Evolutionary conservation across 2,329 filamentous ascomycete genomes (phyloP), one percentile per base, ranked within the genome.

Genomic region (Pyrenochaeta sp.): DNA sequence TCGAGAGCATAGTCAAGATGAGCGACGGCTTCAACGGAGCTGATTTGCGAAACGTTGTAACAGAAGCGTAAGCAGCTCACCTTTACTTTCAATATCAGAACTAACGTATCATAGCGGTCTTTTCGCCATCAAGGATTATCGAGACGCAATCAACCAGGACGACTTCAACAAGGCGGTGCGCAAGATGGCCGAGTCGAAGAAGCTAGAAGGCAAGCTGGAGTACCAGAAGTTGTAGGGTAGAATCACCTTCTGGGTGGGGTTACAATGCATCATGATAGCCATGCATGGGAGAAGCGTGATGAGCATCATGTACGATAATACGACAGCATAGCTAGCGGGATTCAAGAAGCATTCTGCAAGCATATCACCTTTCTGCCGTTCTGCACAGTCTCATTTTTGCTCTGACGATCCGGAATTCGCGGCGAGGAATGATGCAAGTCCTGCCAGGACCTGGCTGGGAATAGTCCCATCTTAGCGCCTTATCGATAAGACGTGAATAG

Each of bases 1-100:
- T 96, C 73, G 95, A 99, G 85, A 97, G 92, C 69, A 92, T 99
- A 55, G 95, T 99, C 65, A 99, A 99, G 87, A 99, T 99, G 95
- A 97, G 93, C 68, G 95, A 99, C 73, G 93, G 94, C 23, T 85
- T 99, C 69, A 99, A 99, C 78, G 95, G 95, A 74, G 95, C 95
- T 45, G 95, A 99, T 86, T 80, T 99, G 82, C 85, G 95, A 72
- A 99, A 99, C 74, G 93, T 99, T 46, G 93, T 99, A 46, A 99
- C 95, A 12, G 95, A 99, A 84, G 95, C 95, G 92, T 96, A 85
- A 83, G 92, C 87, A 33, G n/a, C n/a, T n/a, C n/a, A 4, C 5
- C 3, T 15, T 20, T 32, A 36, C 10, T 27, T 12, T 20, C 9
- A 18, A 10, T 20, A 21, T n/a, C 21, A 20, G n/a, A 56, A 23